A percentile compares a stretch with the other conserved stretches of the same genome.
phyloP scores from a whole-genome alignment of 768 basidiomycete genomes.

The Thelephora aurantiotincta region DNA sequence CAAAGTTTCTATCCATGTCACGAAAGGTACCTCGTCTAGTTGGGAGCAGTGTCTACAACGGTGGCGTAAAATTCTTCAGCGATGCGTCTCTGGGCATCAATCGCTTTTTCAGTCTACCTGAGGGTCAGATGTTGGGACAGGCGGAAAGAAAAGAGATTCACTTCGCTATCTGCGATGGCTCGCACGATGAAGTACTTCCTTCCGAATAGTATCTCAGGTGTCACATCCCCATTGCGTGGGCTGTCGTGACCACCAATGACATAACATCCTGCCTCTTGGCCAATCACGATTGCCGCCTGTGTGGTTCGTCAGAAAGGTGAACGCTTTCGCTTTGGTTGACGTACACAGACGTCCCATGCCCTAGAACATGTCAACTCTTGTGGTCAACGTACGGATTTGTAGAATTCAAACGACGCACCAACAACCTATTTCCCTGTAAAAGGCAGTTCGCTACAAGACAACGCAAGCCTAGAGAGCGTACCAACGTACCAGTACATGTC shows the following conservation, averaged over 20 bases:
- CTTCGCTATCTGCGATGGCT: slow-evolving; percentile 46
- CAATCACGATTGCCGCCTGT: slow-evolving; percentile 79
- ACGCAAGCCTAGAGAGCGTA: neutral
- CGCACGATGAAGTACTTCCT: slow-evolving; percentile 74
- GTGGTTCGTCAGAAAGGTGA: neutral
- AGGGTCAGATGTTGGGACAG: slow-evolving; percentile 2
- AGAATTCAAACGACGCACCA: slow-evolving; percentile 24
- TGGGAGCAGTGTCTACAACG: slow-evolving; percentile 54
- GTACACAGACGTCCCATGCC: slow-evolving; percentile 79
- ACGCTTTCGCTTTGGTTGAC: slow-evolving; percentile 9
- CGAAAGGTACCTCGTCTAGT: slow-evolving; percentile 15
- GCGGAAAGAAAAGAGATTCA: slow-evolving; percentile 14
- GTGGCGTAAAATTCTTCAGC: slow-evolving; percentile 79
- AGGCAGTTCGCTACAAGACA: neutral
- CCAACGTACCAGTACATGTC: slow-evolving; percentile 71
- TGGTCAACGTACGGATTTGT: neutral
- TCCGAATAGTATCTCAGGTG: slow-evolving; percentile 57
- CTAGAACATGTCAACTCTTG: slow-evolving; percentile 13
- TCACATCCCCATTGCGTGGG: slow-evolving; percentile 33
- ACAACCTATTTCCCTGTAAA: slow-evolving; percentile 64
- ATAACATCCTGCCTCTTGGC: slow-evolving; percentile 75
- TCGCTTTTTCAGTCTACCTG: slow-evolving; percentile 39
- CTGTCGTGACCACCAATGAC: slow-evolving; percentile 53
- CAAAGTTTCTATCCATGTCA: neutral
- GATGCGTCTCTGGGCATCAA: slow-evolving; percentile 64